A percentile compares a stretch with the other conserved stretches of the same genome.
Conservation (phyloP, 371 early-diverging fungal species). For the Mortierella sp. region DNA sequence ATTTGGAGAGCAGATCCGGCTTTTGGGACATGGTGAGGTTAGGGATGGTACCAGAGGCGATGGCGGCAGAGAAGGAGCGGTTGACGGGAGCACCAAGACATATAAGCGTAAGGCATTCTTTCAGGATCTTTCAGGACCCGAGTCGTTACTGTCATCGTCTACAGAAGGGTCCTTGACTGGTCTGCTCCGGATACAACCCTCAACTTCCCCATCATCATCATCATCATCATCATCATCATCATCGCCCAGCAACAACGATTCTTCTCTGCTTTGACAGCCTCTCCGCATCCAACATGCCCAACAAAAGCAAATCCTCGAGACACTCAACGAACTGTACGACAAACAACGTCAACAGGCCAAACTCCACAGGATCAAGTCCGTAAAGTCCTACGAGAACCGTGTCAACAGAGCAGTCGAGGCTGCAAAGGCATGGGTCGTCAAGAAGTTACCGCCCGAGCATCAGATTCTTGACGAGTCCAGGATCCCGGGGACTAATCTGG, state of each 20-base stretch:
- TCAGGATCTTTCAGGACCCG: constrained; percentile 18
- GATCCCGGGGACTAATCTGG: constrained; percentile 33
- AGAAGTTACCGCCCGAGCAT: constrained; percentile 10
- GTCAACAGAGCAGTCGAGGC: not conserved
- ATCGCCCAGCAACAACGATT: not conserved
- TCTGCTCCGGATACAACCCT: not conserved
- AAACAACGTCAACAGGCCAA: constrained; percentile 8
- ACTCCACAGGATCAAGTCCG: constrained; percentile 6
- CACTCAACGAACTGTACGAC: not conserved
- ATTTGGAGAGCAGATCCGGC: not conserved
- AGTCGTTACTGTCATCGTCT: not conserved
- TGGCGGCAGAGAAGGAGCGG: not conserved
- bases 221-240: not conserved
- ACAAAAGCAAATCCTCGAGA: constrained; percentile 5
- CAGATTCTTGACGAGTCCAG: constrained; percentile 4
- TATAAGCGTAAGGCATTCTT: constrained; percentile 43
- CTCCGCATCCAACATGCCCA: not conserved
- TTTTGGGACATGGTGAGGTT: not conserved
- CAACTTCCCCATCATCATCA: not conserved
- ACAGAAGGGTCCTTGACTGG: not conserved
- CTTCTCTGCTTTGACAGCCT: not conserved
- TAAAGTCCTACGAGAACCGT: not conserved
- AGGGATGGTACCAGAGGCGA: not conserved
- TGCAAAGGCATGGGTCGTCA: not conserved
- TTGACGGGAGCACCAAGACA: not conserved